Base-by-base conservation (phyloP, 2,329 filamentous ascomycete genomes). In the Lachnellula cervina region DNA sequence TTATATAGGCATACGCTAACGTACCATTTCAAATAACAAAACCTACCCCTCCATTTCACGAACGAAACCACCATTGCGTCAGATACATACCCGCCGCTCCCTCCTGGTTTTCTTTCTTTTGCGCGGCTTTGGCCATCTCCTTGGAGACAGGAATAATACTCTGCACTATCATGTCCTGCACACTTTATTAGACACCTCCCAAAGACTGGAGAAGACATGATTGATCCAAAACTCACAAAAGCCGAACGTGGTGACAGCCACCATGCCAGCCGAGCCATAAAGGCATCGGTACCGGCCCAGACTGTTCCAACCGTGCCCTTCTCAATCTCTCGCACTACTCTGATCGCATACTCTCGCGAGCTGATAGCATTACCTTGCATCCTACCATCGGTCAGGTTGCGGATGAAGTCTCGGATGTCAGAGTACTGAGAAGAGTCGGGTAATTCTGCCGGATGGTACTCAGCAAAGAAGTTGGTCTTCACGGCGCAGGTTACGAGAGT, bases 401-500 rank as follows among this genome's bases (percentile, higher is more conserved):
- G 9, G 7, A 59, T 55, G 13, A 55, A 38, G 19, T 59, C 55
- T 14, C 45, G 35, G 21, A 57, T 42, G 4, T 34, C 35, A 14
- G 17, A 40, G 25, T 62, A 62, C 19, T 60, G 44, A 17, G 60
- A 62, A 13, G 52, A 45, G 14, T 57, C 52, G 9, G 60, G 59
- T 19, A 61, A 13, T 14, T 42, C 38, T 7, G n/a, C 16, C 8
- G 21, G 16, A 21, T 42, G 23, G 16, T 45, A 37, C 16, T 59
- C 48, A 16, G 43, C 11, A 23, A 46, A 54, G 34, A 55, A 34
- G 21, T 62, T 56, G 14, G 59, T 61, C 4, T 55, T 44, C 25
- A 62, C 52, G 23, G 46, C 54, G 7, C 54, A 53, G 9, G 59
- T 59, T 7, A 62, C 38, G 6, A 62, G 17, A 13, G 56, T 57